phyloP scores from a whole-genome alignment of 1,284 basidiomycete genomes.

The Marasmius fiardii region DNA sequence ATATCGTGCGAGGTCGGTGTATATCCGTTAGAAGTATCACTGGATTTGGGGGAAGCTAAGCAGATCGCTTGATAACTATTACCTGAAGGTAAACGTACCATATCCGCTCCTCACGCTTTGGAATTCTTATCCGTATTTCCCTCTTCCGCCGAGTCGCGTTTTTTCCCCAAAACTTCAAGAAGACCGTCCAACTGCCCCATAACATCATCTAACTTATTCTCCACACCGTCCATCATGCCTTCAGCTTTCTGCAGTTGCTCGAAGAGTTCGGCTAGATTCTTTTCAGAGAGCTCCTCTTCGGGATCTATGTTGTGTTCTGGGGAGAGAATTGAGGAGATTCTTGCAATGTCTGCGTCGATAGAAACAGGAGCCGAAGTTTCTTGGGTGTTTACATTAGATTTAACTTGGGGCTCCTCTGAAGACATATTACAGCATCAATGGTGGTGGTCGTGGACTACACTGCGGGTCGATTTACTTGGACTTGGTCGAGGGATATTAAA shows the following conservation, averaged over 20 bases:
- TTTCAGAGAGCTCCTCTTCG: constrained; percentile 28
- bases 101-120: not conserved
- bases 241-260: constrained; percentile 49
- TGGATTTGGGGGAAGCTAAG: no score
- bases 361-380: not conserved
- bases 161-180: constrained; percentile 39
- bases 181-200: constrained; percentile 53
- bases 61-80: no score
- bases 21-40: no score
- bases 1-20: no score
- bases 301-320: not conserved
- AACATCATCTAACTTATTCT: constrained; percentile 53
- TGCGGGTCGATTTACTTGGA: no score
- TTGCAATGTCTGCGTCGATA: constrained; percentile 4
- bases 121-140: not conserved
- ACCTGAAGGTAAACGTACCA: no score
- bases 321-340: constrained; percentile 3
- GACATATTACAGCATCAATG: no score
- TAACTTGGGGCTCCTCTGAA: not conserved
- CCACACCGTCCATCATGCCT: constrained; percentile 52
- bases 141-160: not conserved
- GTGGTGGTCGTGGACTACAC: no score
- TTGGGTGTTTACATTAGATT: not conserved
- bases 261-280: constrained; percentile 46
- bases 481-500: no score